phyloP scores from a whole-genome alignment of 2,329 filamentous ascomycete genomes.

The Aspergillus ruber region DNA sequence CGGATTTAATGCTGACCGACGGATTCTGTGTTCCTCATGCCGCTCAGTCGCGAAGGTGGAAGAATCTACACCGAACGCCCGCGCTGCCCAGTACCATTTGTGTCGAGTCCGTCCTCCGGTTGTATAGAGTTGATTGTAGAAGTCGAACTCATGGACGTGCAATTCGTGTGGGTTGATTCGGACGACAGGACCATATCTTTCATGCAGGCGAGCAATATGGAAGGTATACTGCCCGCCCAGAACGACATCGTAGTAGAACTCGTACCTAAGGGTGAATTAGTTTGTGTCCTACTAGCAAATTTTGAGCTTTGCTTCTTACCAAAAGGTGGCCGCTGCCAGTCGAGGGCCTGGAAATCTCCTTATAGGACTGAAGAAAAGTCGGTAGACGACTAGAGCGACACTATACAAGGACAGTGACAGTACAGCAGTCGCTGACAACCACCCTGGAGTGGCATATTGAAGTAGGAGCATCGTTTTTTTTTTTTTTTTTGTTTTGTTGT shows the following conservation, averaged over 20 bases:
- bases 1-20: constrained; percentile 35
- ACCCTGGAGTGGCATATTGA: too few species aligned
- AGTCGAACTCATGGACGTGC: constrained; percentile 29
- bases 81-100: constrained; percentile 11
- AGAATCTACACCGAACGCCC: constrained; percentile 11
- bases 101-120: constrained; percentile 10
- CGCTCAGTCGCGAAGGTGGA: constrained; percentile 27
- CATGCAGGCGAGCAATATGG: constrained; percentile 17
- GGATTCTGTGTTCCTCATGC: constrained; percentile 38
- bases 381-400: background rate
- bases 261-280: background rate
- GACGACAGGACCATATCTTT: constrained; percentile 31
- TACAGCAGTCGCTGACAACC: too few species aligned
- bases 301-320: too few species aligned
- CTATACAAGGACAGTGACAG: constrained; percentile 7
- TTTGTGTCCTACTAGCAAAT: too few species aligned
- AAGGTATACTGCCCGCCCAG: background rate
- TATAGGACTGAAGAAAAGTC: background rate
- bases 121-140: constrained; percentile 29
- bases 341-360: background rate
- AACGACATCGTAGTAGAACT: background rate
- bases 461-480: too few species aligned
- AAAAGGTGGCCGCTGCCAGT: background rate
- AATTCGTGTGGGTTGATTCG: constrained; percentile 31
- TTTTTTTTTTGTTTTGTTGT: too few species aligned